phyloP scores from a whole-genome alignment of 352 stramenopile species.

The Globisporangium recalcitrans region DNA sequence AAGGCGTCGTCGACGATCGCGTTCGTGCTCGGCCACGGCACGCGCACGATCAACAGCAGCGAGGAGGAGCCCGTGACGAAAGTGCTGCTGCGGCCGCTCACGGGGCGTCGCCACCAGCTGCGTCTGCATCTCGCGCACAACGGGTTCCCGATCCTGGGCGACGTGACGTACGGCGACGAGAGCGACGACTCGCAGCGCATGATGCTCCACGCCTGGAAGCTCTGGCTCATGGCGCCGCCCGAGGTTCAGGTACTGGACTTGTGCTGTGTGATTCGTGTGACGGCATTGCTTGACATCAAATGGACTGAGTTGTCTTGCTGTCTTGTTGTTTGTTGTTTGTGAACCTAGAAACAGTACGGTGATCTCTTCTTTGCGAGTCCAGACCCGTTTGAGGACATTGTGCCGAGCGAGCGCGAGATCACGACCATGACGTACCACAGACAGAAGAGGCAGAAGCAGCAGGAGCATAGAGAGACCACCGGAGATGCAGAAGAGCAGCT shows the following conservation, averaged over 20 bases:
- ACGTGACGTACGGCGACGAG: slow-evolving; percentile 66
- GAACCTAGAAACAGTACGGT: slow-evolving; percentile 41
- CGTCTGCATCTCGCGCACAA: slow-evolving; percentile 73
- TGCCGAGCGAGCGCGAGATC: slow-evolving; percentile 43
- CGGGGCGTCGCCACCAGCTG: slow-evolving; percentile 79
- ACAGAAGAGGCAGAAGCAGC: slow-evolving; percentile 10
- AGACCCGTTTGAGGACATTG: slow-evolving; percentile 64
- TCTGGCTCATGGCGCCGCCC: slow-evolving; percentile 53
- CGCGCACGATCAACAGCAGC: slow-evolving; percentile 15
- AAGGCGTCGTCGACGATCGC: slow-evolving; percentile 69
- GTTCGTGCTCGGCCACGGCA: slow-evolving; percentile 69
- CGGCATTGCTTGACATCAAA: too few species aligned
- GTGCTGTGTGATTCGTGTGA: too few species aligned
- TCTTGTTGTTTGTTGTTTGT: slow-evolving; percentile 5
- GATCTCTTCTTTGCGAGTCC: slow-evolving; percentile 59
- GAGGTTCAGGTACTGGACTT: slow-evolving; percentile 31
- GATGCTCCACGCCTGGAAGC: slow-evolving; percentile 82
- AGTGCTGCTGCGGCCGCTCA: slow-evolving; percentile 71
- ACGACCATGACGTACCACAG: slow-evolving; percentile 54
- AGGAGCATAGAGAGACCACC: slow-evolving; percentile 2
- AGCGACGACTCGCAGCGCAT: slow-evolving; percentile 67
- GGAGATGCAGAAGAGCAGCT: neutral
- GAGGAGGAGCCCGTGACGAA: slow-evolving; percentile 71
- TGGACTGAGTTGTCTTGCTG: too few species aligned
- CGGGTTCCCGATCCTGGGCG: slow-evolving; percentile 69